Conservation (phyloP, 106 monocot genomes). For the Platanthera guangdongensis region DNA sequence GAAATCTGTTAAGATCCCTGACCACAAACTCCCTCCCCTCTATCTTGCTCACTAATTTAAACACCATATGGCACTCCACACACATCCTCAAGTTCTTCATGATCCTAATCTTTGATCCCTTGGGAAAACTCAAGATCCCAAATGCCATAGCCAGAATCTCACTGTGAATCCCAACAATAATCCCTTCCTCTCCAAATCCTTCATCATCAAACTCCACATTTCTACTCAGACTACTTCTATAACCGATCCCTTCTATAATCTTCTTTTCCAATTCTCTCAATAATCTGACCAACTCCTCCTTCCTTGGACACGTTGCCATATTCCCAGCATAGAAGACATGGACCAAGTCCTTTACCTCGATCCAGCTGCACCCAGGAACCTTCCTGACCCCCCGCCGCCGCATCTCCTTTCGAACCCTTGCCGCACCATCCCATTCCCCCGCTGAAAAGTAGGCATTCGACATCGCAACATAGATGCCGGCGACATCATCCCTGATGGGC, state of each 20-base stretch:
- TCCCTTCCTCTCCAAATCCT: slow-evolving; percentile 15
- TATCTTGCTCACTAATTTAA: slow-evolving; percentile 67
- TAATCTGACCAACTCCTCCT: slow-evolving; percentile 21
- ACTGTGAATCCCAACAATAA: slow-evolving; percentile 56
- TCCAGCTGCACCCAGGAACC: slow-evolving; percentile 26
- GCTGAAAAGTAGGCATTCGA: slow-evolving; percentile 49
- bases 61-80: slow-evolving; percentile 64
- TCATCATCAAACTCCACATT: slow-evolving; percentile 4
- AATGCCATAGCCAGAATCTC: slow-evolving; percentile 76
- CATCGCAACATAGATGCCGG: slow-evolving; percentile 60
- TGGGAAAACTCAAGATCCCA: slow-evolving; percentile 49
- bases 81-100: slow-evolving; percentile 98
- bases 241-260: slow-evolving; percentile 39
- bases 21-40: slow-evolving; percentile 66
- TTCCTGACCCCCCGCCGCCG: slow-evolving; percentile 54
- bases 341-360: slow-evolving; percentile 22
- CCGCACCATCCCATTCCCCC: slow-evolving; percentile 40
- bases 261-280: too few relatives aligned
- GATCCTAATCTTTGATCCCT: slow-evolving; percentile 52
- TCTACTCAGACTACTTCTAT: slow-evolving; percentile 11
- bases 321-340: slow-evolving; percentile 60
- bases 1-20: slow-evolving; percentile 86
- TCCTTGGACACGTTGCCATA: slow-evolving; percentile 13
- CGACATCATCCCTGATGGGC: slow-evolving; percentile 28
- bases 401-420: slow-evolving; percentile 44